Evolutionary conservation across 495 filamentous ascomycete genomes (phyloP).

Genomic region (Bombardia bombarda): DNA sequence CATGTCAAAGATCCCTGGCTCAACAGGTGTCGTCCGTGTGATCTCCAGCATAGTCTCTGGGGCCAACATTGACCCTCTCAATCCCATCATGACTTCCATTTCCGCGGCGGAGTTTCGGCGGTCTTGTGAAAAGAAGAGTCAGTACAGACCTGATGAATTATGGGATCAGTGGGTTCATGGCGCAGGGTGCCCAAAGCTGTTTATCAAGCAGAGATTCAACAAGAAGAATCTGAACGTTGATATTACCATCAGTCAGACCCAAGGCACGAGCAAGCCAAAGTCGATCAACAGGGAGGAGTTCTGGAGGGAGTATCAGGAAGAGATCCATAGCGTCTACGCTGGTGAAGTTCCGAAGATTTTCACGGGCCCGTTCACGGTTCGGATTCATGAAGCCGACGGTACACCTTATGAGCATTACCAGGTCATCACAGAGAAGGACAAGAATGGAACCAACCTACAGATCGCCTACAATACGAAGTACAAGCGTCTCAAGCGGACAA

Average conservation of each 20-base stretch:
- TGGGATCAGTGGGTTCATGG: conserved; percentile 90
- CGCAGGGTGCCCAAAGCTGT: conserved; percentile 79
- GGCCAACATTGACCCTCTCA: conserved; percentile 66
- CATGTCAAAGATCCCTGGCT: conserved; percentile 76
- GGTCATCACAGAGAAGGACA: conserved; percentile 77
- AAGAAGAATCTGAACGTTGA: conserved; percentile 96
- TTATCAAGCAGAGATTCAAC: conserved; percentile 83
- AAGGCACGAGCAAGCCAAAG: conserved; percentile 38
- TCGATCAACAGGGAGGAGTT: conserved; percentile 59
- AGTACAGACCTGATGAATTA: conserved; percentile 75
- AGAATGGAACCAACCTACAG: conserved; percentile 57
- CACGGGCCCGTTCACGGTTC: conserved; percentile 91
- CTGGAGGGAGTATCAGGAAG: conserved; percentile 74
- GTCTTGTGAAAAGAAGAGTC: conserved; percentile 78
- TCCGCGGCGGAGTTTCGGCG: conserved; percentile 67
- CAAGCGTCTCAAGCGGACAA: conserved; percentile 89
- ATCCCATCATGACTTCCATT: conserved; percentile 63
- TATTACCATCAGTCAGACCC: conserved; percentile 79
- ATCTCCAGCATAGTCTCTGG: conserved; percentile 73
- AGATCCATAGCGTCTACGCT: conserved; percentile 59
- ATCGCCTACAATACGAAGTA: conserved; percentile 99
- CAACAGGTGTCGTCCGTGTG: conserved; percentile 74
- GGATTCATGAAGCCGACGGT: conserved; percentile 97
- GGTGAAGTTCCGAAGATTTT: conserved; percentile 69
- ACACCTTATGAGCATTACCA: conserved; percentile 98